phyloP scores from a whole-genome alignment of 2,329 filamentous ascomycete species.

The Dactylellina haptotyla region DNA sequence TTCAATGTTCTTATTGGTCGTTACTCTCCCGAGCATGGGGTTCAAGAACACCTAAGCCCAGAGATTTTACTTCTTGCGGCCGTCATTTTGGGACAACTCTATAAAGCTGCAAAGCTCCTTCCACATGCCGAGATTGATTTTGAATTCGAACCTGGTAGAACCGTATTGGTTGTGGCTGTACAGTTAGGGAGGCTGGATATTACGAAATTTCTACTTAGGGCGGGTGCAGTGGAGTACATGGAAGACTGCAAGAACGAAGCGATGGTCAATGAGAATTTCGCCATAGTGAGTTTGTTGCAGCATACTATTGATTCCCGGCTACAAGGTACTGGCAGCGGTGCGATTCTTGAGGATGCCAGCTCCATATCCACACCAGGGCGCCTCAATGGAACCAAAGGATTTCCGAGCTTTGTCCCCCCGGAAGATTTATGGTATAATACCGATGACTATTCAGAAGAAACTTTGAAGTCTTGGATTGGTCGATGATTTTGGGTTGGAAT shows the following conservation, averaged over 20 bases:
- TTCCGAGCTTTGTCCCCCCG: too few relatives aligned
- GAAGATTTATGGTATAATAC: too few relatives aligned
- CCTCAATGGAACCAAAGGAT: too few relatives aligned
- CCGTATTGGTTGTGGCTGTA: neutral
- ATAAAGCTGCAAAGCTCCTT: neutral
- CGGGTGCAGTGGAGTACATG: neutral
- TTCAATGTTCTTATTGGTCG: neutral
- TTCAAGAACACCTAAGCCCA: neutral
- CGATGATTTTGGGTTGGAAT: too few relatives aligned
- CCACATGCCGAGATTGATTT: neutral
- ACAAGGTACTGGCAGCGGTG: too few relatives aligned
- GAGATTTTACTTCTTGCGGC: slow-evolving; percentile 1
- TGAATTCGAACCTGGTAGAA: neutral
- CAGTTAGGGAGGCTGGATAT: slow-evolving; percentile 13
- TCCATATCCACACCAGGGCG: too few relatives aligned
- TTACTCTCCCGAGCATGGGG: neutral
- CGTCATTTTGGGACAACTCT: neutral
- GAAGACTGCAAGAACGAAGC: neutral
- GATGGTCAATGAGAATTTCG: neutral
- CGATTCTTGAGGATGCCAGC: too few relatives aligned
- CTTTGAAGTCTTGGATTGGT: too few relatives aligned
- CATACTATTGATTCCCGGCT: neutral
- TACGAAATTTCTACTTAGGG: neutral
- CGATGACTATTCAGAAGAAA: too few relatives aligned
- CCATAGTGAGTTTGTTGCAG: neutral